Evolutionary conservation across 805 yeast species (phyloP), one percentile per base, ranked within the genome.

Genomic region (Myxozyma vanderwaltii): DNA sequence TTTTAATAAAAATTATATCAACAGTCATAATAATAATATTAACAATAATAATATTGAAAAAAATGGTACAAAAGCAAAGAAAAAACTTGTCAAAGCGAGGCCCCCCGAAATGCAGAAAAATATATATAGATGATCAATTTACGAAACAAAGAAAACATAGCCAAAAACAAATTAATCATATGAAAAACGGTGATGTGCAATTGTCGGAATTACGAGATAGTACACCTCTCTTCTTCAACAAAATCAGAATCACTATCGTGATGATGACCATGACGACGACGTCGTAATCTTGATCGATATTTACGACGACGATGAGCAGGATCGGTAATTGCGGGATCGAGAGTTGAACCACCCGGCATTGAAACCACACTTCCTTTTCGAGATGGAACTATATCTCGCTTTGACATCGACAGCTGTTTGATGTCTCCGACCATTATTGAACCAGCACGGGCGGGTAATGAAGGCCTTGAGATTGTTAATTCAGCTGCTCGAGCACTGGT

Each of bases 161-260:
- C n/a, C n/a, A 4, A 35, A 35, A 13, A 4, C 38, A 35, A 17
- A n/a, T n/a, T n/a, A n/a, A n/a, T n/a, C n/a, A n/a, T n/a, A n/a
- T n/a, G n/a, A n/a, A n/a, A n/a, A n/a, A n/a, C n/a, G n/a, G n/a
- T n/a, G n/a, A n/a, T n/a, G n/a, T n/a, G n/a, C n/a, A n/a, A n/a
- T n/a, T n/a, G n/a, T n/a, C n/a, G n/a, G n/a, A n/a, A n/a, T n/a
- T n/a, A 56, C 6, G 54, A 23, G 12, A 58, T 41, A 17, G 49
- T 35, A 36, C 62, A 58, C 33, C 51, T 53, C 12, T 58, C 61
- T 15, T 57, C 61, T 15, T 56, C 61, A 27, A 53, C 54, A 44
- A 31, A 46, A 4, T 40, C 54, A 41, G 43, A 38, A 2, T 41
- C 51, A 27, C 24, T 47, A 3, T 48, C 51, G 2, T n/a, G 40